phyloP scores from a whole-genome alignment of 139 green algal genomes.

The Chlorella sp. region DNA sequence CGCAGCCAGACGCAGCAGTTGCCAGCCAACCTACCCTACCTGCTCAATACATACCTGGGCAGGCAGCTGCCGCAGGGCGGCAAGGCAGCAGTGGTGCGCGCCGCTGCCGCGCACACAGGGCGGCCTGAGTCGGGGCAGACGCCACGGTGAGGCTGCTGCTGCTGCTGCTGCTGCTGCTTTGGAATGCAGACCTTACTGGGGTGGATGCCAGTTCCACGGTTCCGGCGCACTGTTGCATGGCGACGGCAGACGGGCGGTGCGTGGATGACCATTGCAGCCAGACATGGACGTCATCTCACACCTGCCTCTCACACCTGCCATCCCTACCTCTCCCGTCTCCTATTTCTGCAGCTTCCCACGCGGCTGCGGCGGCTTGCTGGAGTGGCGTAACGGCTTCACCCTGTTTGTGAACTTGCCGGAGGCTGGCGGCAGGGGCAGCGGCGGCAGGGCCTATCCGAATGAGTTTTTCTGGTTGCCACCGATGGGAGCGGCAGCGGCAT shows the following conservation, averaged over 20 bases:
- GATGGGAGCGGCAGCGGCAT: not conserved
- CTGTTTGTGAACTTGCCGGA: conserved; percentile 41
- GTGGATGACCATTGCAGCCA: too few relatives aligned
- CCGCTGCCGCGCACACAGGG: not conserved
- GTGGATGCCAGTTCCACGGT: too few relatives aligned
- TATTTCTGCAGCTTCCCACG: conserved; percentile 37
- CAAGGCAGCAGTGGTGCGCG: conserved; percentile 30
- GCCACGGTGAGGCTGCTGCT: conserved; percentile 7
- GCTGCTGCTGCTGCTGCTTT: too few relatives aligned
- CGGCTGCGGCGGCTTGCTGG: conserved; percentile 33
- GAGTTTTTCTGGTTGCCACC: conserved; percentile 6
- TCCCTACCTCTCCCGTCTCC: too few relatives aligned
- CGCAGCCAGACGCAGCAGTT: conserved; percentile 5
- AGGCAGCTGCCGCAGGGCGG: conserved; percentile 29
- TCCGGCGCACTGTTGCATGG: too few relatives aligned
- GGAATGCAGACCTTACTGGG: too few relatives aligned
- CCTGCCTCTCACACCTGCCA: too few relatives aligned
- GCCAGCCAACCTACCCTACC: not conserved
- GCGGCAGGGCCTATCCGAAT: conserved; percentile 19
- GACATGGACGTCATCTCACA: too few relatives aligned
- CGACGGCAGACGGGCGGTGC: too few relatives aligned
- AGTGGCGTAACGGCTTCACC: conserved; percentile 36
- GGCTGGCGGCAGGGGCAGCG: too few relatives aligned
- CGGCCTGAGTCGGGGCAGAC: conserved; percentile 23
- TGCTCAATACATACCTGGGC: conserved; percentile 26